Percentiles rank a stretch among this genome's conserved stretches.
phyloP scores from a whole-genome alignment of 2,329 filamentous ascomycete genomes.

The Aspergillus oerlinghausenensis region DNA sequence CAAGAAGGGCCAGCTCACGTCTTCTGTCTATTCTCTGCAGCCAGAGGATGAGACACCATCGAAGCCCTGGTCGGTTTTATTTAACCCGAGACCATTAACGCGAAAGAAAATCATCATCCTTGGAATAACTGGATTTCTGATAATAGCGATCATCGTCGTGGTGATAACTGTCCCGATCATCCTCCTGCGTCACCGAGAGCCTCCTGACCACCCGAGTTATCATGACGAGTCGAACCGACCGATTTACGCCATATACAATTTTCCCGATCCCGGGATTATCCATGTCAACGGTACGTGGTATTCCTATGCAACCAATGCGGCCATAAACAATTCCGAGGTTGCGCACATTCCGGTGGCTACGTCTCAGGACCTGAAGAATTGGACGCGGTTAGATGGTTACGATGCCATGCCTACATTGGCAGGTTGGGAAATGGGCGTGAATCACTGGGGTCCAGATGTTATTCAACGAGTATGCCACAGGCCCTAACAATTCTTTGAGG shows the following conservation, averaged over 20 bases:
- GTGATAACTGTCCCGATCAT: constrained; percentile 19
- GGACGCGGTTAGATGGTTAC: constrained; percentile 40
- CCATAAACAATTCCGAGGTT: constrained; percentile 11
- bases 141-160: constrained; percentile 13
- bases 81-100: constrained; percentile 3
- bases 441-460: constrained; percentile 60
- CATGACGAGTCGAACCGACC: constrained; percentile 15
- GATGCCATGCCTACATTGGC: constrained; percentile 51
- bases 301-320: constrained; percentile 28
- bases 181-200: constrained; percentile 3
- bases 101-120: constrained; percentile 8
- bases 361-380: constrained; percentile 44
- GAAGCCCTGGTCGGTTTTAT: background rate
- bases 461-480: constrained; percentile 35
- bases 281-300: constrained; percentile 32
- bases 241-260: constrained; percentile 20
- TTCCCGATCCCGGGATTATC: constrained; percentile 28
- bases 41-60: background rate
- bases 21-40: background rate
- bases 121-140: constrained; percentile 7
- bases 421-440: constrained; percentile 48
- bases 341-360: constrained; percentile 51
- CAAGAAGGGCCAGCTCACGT: background rate
- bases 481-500: background rate
- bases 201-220: constrained; percentile 15